Evolutionary conservation across 805 yeast species (phyloP).

Genomic region (Starmerella apis): DNA sequence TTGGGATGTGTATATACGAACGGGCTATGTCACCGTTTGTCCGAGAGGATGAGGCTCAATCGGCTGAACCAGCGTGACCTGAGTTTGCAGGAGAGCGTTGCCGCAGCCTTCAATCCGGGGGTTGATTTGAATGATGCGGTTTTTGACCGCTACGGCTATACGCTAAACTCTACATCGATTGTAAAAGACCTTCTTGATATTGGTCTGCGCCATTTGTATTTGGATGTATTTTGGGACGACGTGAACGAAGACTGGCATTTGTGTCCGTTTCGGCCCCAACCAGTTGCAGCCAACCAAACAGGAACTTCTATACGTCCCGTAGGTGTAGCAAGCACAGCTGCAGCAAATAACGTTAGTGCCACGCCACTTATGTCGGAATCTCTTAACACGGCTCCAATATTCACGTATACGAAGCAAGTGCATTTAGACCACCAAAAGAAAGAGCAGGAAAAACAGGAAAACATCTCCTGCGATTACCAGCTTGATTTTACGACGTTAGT

Average conservation of each 20-base stretch:
- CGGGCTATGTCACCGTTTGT: slow-evolving; percentile 23
- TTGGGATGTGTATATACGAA: slow-evolving; percentile 21
- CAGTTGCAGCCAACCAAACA: not conserved
- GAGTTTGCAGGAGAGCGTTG: slow-evolving; percentile 29
- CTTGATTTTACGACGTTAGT: slow-evolving; percentile 20
- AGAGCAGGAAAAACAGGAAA: not conserved
- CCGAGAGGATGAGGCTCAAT: slow-evolving; percentile 21
- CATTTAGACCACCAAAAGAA: not conserved
- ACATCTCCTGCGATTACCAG: slow-evolving; percentile 16
- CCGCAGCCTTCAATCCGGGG: slow-evolving; percentile 31
- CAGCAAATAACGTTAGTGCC: slow-evolving; percentile 1
- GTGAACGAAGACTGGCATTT: slow-evolving; percentile 40
- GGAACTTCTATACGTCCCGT: not conserved
- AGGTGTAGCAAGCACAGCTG: not conserved
- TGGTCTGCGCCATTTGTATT: slow-evolving; percentile 33
- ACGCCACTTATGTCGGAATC: not conserved
- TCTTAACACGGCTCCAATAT: not conserved
- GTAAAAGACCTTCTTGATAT: slow-evolving; percentile 26
- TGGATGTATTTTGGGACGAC: slow-evolving; percentile 47
- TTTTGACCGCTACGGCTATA: slow-evolving; percentile 30
- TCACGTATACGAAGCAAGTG: not conserved
- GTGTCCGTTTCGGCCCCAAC: slow-evolving; percentile 37
- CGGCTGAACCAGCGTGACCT: slow-evolving; percentile 32
- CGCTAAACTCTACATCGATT: slow-evolving; percentile 23
- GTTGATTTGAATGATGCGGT: slow-evolving; percentile 29